These are phyloP conservation scores for Collybiopsis luxurians DNA, from an alignment of 768 basidiomycete species.

Conservation along the genomic window DNA sequence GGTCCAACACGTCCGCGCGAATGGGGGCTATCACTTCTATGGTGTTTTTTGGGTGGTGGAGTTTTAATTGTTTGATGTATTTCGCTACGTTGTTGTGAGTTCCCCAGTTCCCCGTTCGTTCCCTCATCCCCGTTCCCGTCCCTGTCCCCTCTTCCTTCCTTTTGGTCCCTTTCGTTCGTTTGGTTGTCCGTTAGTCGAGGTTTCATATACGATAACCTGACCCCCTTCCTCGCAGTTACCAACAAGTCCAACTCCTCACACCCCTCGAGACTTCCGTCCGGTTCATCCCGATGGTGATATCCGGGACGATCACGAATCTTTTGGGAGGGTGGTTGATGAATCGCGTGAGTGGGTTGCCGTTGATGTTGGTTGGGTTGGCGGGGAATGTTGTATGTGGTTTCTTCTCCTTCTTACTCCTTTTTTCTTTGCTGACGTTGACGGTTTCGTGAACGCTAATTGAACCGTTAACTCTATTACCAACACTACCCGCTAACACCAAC, in stretches of 20 bases:
- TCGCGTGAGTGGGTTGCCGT: constrained; percentile 24
- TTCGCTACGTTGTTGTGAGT: constrained; percentile 1
- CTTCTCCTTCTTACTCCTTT: neutral
- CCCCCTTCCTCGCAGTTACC: neutral
- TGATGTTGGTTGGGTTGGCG: constrained; percentile 26
- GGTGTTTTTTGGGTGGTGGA: constrained; percentile 27
- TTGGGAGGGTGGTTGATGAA: constrained; percentile 19
- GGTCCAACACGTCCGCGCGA: constrained; percentile 24
- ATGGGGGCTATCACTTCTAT: constrained; percentile 23
- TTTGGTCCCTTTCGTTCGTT: too few species aligned
- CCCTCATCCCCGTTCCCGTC: neutral
- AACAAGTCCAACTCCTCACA: constrained; percentile 17
- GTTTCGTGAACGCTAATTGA: too few species aligned
- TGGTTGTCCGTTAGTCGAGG: too few species aligned
- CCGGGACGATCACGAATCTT: constrained; percentile 21
- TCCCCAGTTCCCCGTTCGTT: neutral
- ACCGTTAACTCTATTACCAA: too few species aligned
- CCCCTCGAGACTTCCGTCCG: constrained; percentile 30
- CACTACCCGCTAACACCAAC: too few species aligned
- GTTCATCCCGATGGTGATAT: constrained; percentile 30
- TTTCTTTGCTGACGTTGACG: neutral
- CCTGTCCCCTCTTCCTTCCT: too few species aligned
- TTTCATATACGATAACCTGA: neutral
- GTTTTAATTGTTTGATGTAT: neutral
- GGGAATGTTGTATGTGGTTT: constrained; percentile 22